Percentiles rank a stretch among this genome's conserved stretches.
phyloP scores from a whole-genome alignment of 2,329 filamentous ascomycete genomes.

The Paracamarosporium sp. region DNA sequence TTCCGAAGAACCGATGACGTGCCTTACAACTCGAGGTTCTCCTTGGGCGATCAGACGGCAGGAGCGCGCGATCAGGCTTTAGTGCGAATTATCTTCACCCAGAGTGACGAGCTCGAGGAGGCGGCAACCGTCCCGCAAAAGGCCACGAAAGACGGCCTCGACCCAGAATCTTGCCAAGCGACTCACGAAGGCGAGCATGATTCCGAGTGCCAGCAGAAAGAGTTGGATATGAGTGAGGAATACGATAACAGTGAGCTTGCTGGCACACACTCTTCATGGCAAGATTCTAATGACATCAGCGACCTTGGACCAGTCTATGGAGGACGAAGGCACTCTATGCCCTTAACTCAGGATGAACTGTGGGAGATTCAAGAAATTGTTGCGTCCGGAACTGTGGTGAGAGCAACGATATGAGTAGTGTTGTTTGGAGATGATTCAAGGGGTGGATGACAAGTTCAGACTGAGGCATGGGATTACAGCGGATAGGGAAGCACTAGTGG shows the following conservation, averaged over 20 bases:
- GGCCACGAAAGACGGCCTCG: background rate
- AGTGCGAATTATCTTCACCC: background rate
- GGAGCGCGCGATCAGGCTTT: background rate
- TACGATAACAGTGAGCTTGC: background rate
- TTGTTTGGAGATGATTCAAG: no score
- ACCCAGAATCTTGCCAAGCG: background rate
- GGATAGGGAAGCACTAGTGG: no score
- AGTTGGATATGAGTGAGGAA: background rate
- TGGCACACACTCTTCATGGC: background rate
- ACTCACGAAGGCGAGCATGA: background rate
- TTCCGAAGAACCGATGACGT: background rate
- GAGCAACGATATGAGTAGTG: no score
- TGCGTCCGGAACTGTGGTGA: no score
- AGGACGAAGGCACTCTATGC: background rate
- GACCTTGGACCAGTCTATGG: background rate
- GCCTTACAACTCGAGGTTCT: slow-evolving; percentile 10
- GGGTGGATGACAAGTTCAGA: no score
- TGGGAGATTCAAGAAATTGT: background rate
- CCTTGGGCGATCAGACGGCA: slow-evolving; percentile 10
- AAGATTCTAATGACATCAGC: no score
- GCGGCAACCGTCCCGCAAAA: background rate
- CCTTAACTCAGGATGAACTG: background rate
- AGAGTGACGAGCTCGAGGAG: background rate
- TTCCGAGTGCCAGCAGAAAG: background rate
- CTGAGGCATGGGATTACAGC: no score